Evolutionary conservation across 1,284 basidiomycete species (phyloP).

Genomic region (Ganoderma lucidum): DNA sequence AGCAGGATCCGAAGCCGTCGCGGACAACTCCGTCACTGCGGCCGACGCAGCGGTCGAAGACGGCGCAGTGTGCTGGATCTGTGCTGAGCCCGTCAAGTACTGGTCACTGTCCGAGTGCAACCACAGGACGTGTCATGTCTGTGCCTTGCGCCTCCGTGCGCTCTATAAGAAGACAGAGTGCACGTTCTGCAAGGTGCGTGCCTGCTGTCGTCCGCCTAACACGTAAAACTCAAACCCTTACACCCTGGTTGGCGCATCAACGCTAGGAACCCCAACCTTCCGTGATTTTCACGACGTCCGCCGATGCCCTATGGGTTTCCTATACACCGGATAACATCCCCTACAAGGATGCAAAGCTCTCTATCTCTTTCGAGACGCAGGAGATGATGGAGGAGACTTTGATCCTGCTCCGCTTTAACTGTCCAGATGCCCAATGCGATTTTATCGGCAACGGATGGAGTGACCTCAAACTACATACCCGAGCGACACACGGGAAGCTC

Average conservation of each 20-base stretch:
- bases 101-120: constrained; percentile 92
- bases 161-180: constrained; percentile 95
- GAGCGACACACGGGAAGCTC: constrained; percentile 77
- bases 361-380: constrained; percentile 88
- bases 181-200: constrained; percentile 92
- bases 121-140: constrained; percentile 93
- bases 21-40: constrained; percentile 15
- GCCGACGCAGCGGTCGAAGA: constrained; percentile 43
- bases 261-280: constrained; percentile 78
- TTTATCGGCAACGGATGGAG: constrained; percentile 90
- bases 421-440: constrained; percentile 83
- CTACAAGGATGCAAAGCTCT: constrained; percentile 80
- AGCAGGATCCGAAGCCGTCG: constrained; percentile 16
- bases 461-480: constrained; percentile 85
- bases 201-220: neutral
- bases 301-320: constrained; percentile 69
- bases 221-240: constrained; percentile 15
- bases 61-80: constrained; percentile 87
- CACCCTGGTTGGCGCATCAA: neutral
- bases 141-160: constrained; percentile 89
- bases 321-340: constrained; percentile 66
- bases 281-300: constrained; percentile 84
- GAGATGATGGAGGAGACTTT: constrained; percentile 97
- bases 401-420: constrained; percentile 91
- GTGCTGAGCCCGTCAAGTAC: constrained; percentile 93